phyloP scores from a whole-genome alignment of 2,329 filamentous ascomycete species.

The Trichophyton simii region DNA sequence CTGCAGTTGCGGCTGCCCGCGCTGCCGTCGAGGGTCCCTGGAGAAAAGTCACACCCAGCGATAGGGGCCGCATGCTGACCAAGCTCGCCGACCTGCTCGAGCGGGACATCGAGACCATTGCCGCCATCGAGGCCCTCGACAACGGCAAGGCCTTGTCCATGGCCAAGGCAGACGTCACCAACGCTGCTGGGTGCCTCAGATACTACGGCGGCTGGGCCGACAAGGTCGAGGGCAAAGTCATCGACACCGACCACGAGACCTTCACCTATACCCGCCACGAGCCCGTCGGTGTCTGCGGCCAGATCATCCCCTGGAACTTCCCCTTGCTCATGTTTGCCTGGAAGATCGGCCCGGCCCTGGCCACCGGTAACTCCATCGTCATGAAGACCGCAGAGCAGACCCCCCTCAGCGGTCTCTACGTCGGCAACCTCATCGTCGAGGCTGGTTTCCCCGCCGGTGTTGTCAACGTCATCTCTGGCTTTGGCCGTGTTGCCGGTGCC shows the following conservation, averaged over 20 bases:
- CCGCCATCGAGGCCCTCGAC: conserved; percentile 68
- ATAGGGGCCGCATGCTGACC: conserved; percentile 55
- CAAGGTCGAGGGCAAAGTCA: conserved; percentile 82
- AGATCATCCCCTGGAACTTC: conserved; percentile 90
- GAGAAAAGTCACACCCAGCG: conserved; percentile 54
- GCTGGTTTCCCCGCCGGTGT: conserved; percentile 52
- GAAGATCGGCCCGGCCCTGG: conserved; percentile 66
- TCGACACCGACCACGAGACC: conserved; percentile 64
- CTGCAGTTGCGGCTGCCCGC: conserved; percentile 74
- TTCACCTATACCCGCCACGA: conserved; percentile 77
- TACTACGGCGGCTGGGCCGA: conserved; percentile 92
- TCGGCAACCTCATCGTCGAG: conserved; percentile 43
- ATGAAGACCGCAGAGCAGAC: conserved; percentile 58
- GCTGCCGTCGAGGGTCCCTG: conserved; percentile 70
- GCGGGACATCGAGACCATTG: conserved; percentile 63
- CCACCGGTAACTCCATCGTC: conserved; percentile 50
- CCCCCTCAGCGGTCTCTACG: conserved; percentile 52
- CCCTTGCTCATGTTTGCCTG: conserved; percentile 73
- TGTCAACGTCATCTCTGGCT: conserved; percentile 56
- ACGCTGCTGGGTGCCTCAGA: conserved; percentile 58
- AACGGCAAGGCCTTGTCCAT: conserved; percentile 34
- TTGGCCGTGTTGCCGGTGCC: conserved; percentile 66
- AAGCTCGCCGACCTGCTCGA: conserved; percentile 73
- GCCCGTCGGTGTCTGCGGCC: conserved; percentile 68
- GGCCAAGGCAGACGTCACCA: conserved; percentile 57